phyloP scores from a whole-genome alignment of 2,329 filamentous ascomycete genomes.

The Bipolaris cookei region DNA sequence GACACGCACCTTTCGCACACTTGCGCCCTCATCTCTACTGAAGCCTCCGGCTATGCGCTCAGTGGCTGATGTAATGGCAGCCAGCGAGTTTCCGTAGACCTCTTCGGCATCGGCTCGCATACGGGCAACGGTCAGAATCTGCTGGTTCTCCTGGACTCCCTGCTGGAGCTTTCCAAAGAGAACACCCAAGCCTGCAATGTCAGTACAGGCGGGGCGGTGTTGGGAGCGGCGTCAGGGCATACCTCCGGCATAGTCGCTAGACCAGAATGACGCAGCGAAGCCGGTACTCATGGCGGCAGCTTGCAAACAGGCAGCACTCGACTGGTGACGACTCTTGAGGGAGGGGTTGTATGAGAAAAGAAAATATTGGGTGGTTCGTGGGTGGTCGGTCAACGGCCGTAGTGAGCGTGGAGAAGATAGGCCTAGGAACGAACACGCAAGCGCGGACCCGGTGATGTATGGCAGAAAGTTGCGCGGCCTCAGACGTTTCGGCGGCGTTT shows the following conservation, averaged over 20 bases:
- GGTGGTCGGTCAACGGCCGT: constrained; percentile 21
- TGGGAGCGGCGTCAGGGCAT: constrained; percentile 55
- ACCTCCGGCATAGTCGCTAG: constrained; percentile 95
- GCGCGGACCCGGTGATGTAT: constrained; percentile 19
- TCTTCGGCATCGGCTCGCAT: constrained; percentile 97
- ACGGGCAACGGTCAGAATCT: constrained; percentile 87
- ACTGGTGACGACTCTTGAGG: constrained; percentile 21
- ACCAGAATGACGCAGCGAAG: constrained; percentile 98
- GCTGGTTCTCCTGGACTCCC: constrained; percentile 92
- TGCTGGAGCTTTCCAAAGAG: constrained; percentile 97
- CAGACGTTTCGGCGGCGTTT: constrained; percentile 6
- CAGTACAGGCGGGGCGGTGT: constrained; percentile 23
- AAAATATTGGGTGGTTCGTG: constrained; percentile 11
- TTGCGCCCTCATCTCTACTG: constrained; percentile 89
- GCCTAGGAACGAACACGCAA: constrained; percentile 36
- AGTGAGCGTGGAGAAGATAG: constrained; percentile 36
- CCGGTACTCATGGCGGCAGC: constrained; percentile 51
- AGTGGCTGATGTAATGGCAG: constrained; percentile 79
- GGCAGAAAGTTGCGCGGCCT: constrained; percentile 20
- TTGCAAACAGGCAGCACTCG: constrained; percentile 15
- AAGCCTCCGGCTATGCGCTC: constrained; percentile 87
- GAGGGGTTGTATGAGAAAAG: constrained; percentile 10
- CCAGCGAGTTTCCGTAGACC: constrained; percentile 78
- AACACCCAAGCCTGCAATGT: constrained; percentile 76
- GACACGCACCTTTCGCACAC: constrained; percentile 80